Percentiles rank a stretch among this genome's conserved stretches.
These are phyloP conservation scores for Pelargonium citronellum DNA, from an alignment of 441 rosid genomes.

Conservation along the genomic window DNA sequence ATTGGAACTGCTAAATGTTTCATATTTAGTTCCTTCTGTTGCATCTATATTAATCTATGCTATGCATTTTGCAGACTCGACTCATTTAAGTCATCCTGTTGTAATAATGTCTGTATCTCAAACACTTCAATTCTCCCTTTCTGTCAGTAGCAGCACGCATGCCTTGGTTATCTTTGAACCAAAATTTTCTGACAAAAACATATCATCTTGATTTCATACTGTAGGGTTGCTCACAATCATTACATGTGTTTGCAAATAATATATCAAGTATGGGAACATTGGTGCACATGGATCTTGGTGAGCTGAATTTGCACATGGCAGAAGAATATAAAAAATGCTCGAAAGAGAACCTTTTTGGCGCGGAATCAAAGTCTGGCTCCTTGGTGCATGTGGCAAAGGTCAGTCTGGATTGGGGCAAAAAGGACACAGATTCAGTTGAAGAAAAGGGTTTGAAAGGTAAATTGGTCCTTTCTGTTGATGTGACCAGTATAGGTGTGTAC, in stretches of 20 bases:
- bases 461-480: constrained; percentile 76
- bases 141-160: not conserved
- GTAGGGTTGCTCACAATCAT: constrained; percentile 94
- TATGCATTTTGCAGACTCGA: not conserved
- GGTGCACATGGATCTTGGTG: constrained; percentile 94
- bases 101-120: not conserved
- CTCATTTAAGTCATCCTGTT: constrained; percentile 1
- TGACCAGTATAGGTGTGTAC: constrained; percentile 77
- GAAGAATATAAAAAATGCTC: constrained; percentile 91
- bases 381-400: constrained; percentile 83
- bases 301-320: constrained; percentile 82
- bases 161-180: not conserved
- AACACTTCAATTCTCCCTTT: not conserved
- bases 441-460: constrained; percentile 53
- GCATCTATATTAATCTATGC: not conserved
- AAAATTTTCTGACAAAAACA: constrained; percentile 12
- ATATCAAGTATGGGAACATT: constrained; percentile 67
- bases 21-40: not conserved
- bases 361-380: constrained; percentile 92
- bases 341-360: constrained; percentile 71
- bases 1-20: not conserved
- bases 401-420: constrained; percentile 89
- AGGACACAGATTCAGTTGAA: constrained; percentile 60
- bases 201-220: constrained; percentile 23
- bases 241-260: constrained; percentile 89